Base-by-base conservation (phyloP, 257 asterid genomes). In the Plantago elongata region DNA sequence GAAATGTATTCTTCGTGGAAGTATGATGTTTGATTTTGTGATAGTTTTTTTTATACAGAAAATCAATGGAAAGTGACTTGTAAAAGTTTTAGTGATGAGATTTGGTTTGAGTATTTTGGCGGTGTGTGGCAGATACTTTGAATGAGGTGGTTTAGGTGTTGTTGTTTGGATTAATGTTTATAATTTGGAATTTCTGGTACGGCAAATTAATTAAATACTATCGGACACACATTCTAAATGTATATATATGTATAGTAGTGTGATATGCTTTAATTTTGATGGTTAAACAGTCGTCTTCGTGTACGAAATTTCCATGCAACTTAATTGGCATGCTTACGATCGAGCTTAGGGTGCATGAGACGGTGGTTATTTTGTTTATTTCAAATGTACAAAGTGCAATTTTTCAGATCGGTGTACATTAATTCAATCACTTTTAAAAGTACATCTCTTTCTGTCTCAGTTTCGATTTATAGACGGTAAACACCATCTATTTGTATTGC, bases 1-100 rank as follows among this genome's bases (percentile, higher is more conserved):
- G 76, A 7, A 52, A 69, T 69, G 16, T 43, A 51, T 45, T 67
- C 57, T 78, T 69, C 78, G 42, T 58, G 60, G 69, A 75, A 69
- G 67, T 61, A 60, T 61, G 58, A 54, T 4, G 48, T 9, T 64
- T 45, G 79, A 63, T 77, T 56, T 51, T 74, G 70, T 66, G 27
- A 22, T 57, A 13, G n/a, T 52, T 5, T 5, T 34, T 34, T 34
- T 34, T 34, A 34, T 34, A 4, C 5, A 49, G 54, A 49, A 49
- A 49, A 18, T 49, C 54, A 13, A 47, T 17, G 5, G n/a, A 12
- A 47, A 47, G 14, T 10, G n/a, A 9, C 9, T 9, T 45, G 8
- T 45, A 45, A 18, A n/a, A 49, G 27, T 49, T n/a, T 49, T 49
- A 49, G 54, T n/a, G 54, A 49, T 49, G 40, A 7, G 40, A 34